Evolutionary conservation across 768 basidiomycete genomes (phyloP), one percentile per base, ranked within the genome.

Genomic region (Tephrocybe sp.): DNA sequence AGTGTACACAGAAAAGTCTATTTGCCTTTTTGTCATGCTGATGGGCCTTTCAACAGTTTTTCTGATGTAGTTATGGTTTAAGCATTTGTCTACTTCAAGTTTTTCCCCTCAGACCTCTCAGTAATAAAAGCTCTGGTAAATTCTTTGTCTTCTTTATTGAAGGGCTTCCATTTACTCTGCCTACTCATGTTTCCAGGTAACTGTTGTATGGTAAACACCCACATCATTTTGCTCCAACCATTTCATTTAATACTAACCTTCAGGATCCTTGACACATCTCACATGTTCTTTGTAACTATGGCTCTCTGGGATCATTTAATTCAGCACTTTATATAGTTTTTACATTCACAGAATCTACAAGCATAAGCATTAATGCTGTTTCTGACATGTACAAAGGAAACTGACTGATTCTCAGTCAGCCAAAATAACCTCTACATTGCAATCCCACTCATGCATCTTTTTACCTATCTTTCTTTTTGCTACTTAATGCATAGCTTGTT

Each of bases 271-370:
- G 75, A 76, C 42, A 51, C 59, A 6, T 39, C 43, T 8, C 75
- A 76, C 56, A 75, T 70, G 17, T 41, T 60, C 30, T 54, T 76
- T 42, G 68, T 76, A 38, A 67, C 65, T 50, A 40, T 57, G 40
- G 68, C 72, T 2, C 56, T 74, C 43, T 76, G 75, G 75, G 62
- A 62, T 15, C 69, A 68, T 51, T 58, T 82, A 2, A 75, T 83
- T 48, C 45, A 51, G 0, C 62, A 74, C 52, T 82, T 1, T 28
- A 25, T 20, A 6, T 41, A 71, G 70, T 38, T 73, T 73, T 55
- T 72, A 74, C 43, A 64, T 70, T 1, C 67, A 73, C 50, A 68
- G 76, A 42, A 76, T 77, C 26, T 68, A 69, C 54, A 73, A 67
- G 62, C 58, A 75, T 76, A 48, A 58, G 69, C 41, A 20, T 5